These are phyloP conservation scores for Hamigera avellanea DNA, from an alignment of 495 filamentous ascomycete genomes.

Conservation along the genomic window DNA sequence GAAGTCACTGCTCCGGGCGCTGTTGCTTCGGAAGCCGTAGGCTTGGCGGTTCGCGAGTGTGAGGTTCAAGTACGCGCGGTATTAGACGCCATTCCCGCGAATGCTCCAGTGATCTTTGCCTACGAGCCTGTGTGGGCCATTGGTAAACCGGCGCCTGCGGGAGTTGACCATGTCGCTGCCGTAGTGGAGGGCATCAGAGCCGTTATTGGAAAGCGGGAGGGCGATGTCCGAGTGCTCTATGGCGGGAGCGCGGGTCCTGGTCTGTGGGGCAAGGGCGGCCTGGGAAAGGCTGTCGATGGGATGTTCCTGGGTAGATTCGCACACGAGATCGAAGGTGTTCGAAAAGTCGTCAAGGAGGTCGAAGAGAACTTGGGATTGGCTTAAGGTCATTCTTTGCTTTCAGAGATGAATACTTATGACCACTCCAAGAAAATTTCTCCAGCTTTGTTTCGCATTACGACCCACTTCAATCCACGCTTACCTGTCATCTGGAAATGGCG, in stretches of 20 bases:
- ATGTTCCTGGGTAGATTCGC: conserved; percentile 75
- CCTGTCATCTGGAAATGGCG: too few relatives aligned
- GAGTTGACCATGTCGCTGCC: conserved; percentile 54
- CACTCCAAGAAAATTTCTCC: too few relatives aligned
- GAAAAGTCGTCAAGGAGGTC: conserved; percentile 58
- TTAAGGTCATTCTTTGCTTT: too few relatives aligned
- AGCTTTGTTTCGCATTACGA: too few relatives aligned
- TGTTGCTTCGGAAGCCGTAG: conserved; percentile 40
- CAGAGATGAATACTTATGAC: too few relatives aligned
- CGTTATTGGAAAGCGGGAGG: conserved; percentile 28
- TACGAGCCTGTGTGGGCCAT: conserved; percentile 92
- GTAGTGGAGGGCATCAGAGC: conserved; percentile 53
- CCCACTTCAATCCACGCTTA: too few relatives aligned
- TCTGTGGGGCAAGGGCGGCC: conserved; percentile 44
- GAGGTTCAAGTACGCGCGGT: conserved; percentile 49
- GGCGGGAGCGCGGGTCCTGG: conserved; percentile 74
- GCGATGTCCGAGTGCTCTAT: conserved; percentile 56
- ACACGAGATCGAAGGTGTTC: conserved; percentile 58
- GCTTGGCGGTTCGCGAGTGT: conserved; percentile 52
- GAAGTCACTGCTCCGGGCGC: conserved; percentile 42
- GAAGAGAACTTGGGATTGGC: conserved; percentile 17
- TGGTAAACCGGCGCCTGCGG: conserved; percentile 60
- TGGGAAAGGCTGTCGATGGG: conserved; percentile 64
- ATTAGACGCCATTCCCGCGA: conserved; percentile 41
- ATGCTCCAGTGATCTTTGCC: conserved; percentile 63